Base-by-base conservation (phyloP, 2,329 filamentous ascomycete genomes). In the Alternaria alternata region DNA sequence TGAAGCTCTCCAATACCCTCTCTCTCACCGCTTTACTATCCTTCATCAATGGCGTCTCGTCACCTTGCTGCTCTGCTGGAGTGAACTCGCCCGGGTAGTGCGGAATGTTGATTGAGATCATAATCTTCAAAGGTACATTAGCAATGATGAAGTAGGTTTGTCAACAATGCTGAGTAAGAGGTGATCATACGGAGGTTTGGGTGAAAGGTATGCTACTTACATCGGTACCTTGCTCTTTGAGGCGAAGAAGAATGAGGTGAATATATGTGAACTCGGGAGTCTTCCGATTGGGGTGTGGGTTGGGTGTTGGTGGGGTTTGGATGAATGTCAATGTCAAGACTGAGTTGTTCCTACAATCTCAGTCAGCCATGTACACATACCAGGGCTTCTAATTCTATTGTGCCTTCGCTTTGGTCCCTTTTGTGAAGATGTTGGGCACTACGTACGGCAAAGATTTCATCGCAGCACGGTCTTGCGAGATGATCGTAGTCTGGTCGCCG, bases 101-200 rank as follows among this genome's bases (percentile, higher is more conserved):
- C 28, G 94, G 94, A 48, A 96, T 91, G 79, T 97, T 97, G 74
- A 97, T 87, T 41, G 91, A 91, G 63, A 97, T 88, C 47, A 97
- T 82, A 39, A 98, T 81, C 56, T 42, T 54, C 34, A 16, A 22
- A 18, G 0, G 1, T 1, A 30, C 34, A 32, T 41, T 32, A 30
- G 43, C 8, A 3, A 20, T 22, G 38, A 41, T 14, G 38, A 22
- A 22, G 18, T 41, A 9, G 38, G 9, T 7, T 18, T 18, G 38
- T 22, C 18, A 41, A 41, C 5, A 7, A 2, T 12, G 7, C n/a
- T 14, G 9, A 20, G 38, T 22, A 22, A 41, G 3, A 12, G 38
- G 38, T 39, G n/a, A 39, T 20, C 4, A 20, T 39, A 8, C 38
- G 7, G n/a, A 39, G 8, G 9, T 39, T 9, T 20, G 22, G 38